Conservation (phyloP, 441 rosid genomes). For the Pelargonium australe region DNA sequence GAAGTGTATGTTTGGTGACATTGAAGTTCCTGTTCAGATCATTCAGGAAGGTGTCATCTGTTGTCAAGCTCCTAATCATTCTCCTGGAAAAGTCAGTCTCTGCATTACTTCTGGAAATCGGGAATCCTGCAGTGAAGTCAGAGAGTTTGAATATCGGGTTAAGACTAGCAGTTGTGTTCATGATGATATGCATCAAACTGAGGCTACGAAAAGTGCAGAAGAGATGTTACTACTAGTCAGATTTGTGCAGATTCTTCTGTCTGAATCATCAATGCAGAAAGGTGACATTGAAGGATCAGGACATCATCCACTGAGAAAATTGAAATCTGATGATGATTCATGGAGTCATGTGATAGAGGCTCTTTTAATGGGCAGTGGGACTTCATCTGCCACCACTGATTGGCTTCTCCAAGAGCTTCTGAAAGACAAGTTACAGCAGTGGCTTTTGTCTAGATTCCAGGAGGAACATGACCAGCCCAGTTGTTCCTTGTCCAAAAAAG, state of each 20-base stretch:
- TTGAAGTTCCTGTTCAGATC: constrained; percentile 72
- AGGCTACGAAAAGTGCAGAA: constrained; percentile 40
- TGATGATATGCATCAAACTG: constrained; percentile 30
- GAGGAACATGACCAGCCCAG: constrained; percentile 30
- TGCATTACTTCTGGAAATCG: constrained; percentile 65
- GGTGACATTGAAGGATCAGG: constrained; percentile 30
- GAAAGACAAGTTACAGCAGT: constrained; percentile 70
- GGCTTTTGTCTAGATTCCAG: constrained; percentile 57
- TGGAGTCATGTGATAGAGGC: constrained; percentile 55
- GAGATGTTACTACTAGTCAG: constrained; percentile 58
- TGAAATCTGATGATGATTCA: constrained; percentile 53
- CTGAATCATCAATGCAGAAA: constrained; percentile 33
- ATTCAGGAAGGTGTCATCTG: constrained; percentile 75
- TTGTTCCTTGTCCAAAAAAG: constrained; percentile 69
- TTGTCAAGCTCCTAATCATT: constrained; percentile 67
- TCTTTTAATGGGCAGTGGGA: constrained; percentile 47
- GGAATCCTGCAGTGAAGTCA: constrained; percentile 64
- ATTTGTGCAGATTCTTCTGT: constrained; percentile 62
- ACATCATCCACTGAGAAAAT: constrained; percentile 28
- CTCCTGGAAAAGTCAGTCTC: constrained; percentile 67
- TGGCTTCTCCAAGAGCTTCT: constrained; percentile 85
- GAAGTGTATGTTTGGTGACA: constrained; percentile 86
- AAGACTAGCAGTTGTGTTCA: constrained; percentile 27
- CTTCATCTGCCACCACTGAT: constrained; percentile 50
- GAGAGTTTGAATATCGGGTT: constrained; percentile 65